Conservation (phyloP, 2,329 filamentous ascomycete genomes). For the Ophiostoma quercus region DNA sequence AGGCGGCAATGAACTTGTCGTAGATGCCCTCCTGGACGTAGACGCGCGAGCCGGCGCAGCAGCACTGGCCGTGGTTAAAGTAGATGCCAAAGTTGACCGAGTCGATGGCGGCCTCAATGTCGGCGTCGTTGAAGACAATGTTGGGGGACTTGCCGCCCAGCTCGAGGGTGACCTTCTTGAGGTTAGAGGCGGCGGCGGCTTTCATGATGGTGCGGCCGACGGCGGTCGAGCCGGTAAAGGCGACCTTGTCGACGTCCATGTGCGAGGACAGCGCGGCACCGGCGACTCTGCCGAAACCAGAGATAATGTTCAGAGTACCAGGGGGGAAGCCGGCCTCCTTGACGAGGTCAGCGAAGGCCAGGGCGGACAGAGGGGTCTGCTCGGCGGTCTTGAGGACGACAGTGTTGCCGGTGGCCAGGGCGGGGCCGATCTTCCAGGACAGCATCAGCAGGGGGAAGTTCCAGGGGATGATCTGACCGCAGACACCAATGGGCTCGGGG, state of each 20-base stretch:
- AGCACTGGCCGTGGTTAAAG: constrained; percentile 61
- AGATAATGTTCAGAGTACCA: constrained; percentile 71
- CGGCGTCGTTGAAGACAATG: constrained; percentile 73
- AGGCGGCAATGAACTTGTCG: constrained; percentile 76
- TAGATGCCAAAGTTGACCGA: constrained; percentile 71
- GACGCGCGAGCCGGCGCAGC: constrained; percentile 74
- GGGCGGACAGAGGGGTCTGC: constrained; percentile 67
- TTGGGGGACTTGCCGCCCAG: constrained; percentile 76
- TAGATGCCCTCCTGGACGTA: constrained; percentile 84
- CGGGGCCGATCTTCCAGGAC: constrained; percentile 76
- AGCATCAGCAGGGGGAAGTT: constrained; percentile 81
- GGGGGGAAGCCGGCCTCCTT: constrained; percentile 75
- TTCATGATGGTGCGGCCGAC: constrained; percentile 76
- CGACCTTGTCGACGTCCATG: constrained; percentile 78
- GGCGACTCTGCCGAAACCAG: constrained; percentile 71
- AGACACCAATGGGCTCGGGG: constrained; percentile 73
- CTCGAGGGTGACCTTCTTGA: constrained; percentile 78
- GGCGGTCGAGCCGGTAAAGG: constrained; percentile 72
- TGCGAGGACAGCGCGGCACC: constrained; percentile 71
- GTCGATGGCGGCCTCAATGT: constrained; percentile 69
- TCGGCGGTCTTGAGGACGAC: constrained; percentile 70
- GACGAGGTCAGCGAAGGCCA: constrained; percentile 59
- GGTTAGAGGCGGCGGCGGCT: constrained; percentile 68
- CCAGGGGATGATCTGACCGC: constrained; percentile 85
- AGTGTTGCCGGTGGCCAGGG: constrained; percentile 66